Percentiles rank a stretch among this genome's conserved stretches.
Conservation (phyloP, 2,329 filamentous ascomycete species). For the Teratosphaeria pseudoeucalypti region DNA sequence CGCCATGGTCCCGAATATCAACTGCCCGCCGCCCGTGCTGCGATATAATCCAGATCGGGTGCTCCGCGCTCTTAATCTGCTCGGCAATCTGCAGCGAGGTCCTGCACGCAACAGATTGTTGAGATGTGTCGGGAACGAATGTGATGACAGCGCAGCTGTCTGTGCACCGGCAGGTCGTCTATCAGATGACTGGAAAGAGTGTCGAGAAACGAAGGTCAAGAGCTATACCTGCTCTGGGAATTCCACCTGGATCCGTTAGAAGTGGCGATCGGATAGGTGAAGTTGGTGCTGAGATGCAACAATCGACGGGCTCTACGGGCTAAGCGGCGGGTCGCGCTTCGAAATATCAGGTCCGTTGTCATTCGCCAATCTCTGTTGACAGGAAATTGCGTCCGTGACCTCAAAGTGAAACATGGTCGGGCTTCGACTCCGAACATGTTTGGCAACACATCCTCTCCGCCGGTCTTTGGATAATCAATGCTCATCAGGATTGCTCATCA, state of each 20-base stretch:
- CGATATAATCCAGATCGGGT: not conserved
- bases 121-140: not conserved
- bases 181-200: not conserved
- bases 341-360: not conserved
- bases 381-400: not conserved
- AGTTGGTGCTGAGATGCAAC: not conserved
- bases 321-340: not conserved
- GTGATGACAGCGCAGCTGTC: not conserved
- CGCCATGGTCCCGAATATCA: not conserved
- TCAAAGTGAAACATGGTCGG: not conserved
- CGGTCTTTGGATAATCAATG: not conserved
- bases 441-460: not conserved
- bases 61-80: not conserved
- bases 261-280: not conserved
- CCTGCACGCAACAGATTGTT: not conserved
- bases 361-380: not conserved
- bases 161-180: not conserved
- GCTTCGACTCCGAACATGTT: not conserved
- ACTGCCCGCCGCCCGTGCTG: not conserved
- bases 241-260: not conserved
- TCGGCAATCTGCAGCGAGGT: not conserved
- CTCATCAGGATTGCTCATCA: not conserved
- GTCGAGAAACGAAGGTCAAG: not conserved
- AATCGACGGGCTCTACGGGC: not conserved
- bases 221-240: not conserved